Base-by-base conservation (phyloP, 2,329 filamentous ascomycete species). In the Neopestalotiopsis clavispora region DNA sequence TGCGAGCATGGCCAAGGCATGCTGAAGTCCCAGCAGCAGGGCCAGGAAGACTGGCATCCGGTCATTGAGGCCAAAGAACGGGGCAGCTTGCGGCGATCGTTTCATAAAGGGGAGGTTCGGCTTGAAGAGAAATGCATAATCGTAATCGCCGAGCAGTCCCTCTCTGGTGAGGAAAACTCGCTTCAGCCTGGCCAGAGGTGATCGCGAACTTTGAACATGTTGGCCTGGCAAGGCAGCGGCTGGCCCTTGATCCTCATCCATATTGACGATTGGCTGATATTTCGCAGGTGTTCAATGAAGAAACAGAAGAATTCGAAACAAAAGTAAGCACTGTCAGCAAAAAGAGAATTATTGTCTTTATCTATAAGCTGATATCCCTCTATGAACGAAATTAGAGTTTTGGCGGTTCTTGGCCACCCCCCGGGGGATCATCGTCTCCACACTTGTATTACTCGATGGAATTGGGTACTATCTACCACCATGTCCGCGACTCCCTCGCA, bases 61-160 rank as follows among this genome's bases (percentile, higher is more conserved):
- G 79, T 95, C 92, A 74, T 95, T 87, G 52, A 95, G 88, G n/a
- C 93, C 93, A 75, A 95, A 96, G 80, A 97, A 96, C 0, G 93
- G 93, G 40, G 91, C 89, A n/a, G 86, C 83, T 71, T 82, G 80
- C 42, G 79, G 78, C 4, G 82, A 75, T 78, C 87, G 89, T 76
- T 87, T 90, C 85, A 96, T 90, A 80, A 97, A 97, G 0, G 95
- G 95, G 28, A 97, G 81, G 73, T 93, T 94, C 1, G 89, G 93
- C 28, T 84, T 89, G 85, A 98, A 97, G 56, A 98, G 90, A 76
- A 94, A 96, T 45, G 80, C 92, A 86, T 98, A 98, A 85, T 98
- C 92, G 80, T 98, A 98, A 74, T 90, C 86, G 71, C 95, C 95
- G 68, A 98, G 80, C 32, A 97, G 86, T 13, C 95, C 95, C 1